These are phyloP conservation scores for Penicillium maclennaniae DNA, from an alignment of 495 filamentous ascomycete species.

Conservation along the genomic window DNA sequence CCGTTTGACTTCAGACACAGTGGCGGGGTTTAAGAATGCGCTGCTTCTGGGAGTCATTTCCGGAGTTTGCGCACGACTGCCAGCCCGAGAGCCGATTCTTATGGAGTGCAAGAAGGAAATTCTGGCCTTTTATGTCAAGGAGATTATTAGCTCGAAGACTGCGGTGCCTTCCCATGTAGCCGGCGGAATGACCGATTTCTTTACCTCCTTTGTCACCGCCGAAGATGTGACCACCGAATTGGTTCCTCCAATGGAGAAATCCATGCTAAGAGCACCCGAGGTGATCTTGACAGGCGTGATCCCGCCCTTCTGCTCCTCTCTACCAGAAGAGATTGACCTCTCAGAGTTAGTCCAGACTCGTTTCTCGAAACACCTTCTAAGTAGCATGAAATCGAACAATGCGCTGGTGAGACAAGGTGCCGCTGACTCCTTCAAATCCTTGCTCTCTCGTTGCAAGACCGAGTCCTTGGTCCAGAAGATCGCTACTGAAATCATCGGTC, in stretches of 20 bases:
- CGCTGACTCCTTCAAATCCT: slow-evolving; percentile 63
- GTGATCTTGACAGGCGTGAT: slow-evolving; percentile 77
- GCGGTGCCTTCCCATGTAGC: slow-evolving; percentile 68
- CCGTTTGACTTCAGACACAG: slow-evolving; percentile 59
- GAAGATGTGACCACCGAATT: slow-evolving; percentile 74
- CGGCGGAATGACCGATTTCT: slow-evolving; percentile 76
- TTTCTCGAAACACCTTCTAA: slow-evolving; percentile 77
- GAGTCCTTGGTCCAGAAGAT: slow-evolving; percentile 57
- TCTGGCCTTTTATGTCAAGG: slow-evolving; percentile 75
- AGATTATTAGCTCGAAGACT: slow-evolving; percentile 76
- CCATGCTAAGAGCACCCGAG: slow-evolving; percentile 83
- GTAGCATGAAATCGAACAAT: slow-evolving; percentile 88
- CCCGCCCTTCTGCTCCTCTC: slow-evolving; percentile 60
- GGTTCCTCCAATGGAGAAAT: slow-evolving; percentile 80
- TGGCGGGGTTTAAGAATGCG: slow-evolving; percentile 64
- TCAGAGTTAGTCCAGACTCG: slow-evolving; percentile 64
- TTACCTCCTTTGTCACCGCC: slow-evolving; percentile 64
- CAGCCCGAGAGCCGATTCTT: slow-evolving; percentile 53
- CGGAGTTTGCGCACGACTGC: slow-evolving; percentile 73
- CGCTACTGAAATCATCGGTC: slow-evolving; percentile 68
- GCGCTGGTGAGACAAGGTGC: slow-evolving; percentile 69
- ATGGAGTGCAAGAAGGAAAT: slow-evolving; percentile 63
- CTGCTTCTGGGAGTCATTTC: slow-evolving; percentile 75
- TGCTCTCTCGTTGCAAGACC: slow-evolving; percentile 55
- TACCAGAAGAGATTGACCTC: slow-evolving; percentile 70